Base-by-base conservation (phyloP, 345 rosid species). In the Aegle marmelos region DNA sequence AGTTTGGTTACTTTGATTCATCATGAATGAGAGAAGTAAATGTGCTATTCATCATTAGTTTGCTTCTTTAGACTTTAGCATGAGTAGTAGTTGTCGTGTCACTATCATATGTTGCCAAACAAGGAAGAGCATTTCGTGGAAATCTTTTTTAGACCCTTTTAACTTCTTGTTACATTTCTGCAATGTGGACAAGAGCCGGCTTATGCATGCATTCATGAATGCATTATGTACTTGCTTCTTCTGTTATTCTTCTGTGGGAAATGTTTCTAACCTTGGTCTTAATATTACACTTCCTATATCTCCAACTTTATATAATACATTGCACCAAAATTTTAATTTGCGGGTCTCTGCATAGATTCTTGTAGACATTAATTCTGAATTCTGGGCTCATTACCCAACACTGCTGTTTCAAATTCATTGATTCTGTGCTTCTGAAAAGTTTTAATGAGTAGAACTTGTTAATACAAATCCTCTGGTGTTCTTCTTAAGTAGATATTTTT, bases 71-170 rank as follows among this genome's bases (percentile, higher is more conserved):
- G 85, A 82, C 86, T 83, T 82, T 78, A 34, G 81, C 74, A 70
- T 65, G 83, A 59, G 73, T 80, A 82, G 86, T 85, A 58, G 89
- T 85, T 85, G 91, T 80, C 25, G 72, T 79, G 89, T 88, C 89
- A 14, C 83, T 57, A 72, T 85, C 91, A 79, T 83, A 54, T 59
- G 54, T 73, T 80, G 75, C 85, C 65, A 60, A 81, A 73, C 76
- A 65, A 77, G 80, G 76, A 76, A 78, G 34, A 72, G 75, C 78
- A 68, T 75, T 64, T 63, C 76, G 28, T 77, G 56, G 64, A 10
- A 79, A 82, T 78, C 83, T 22, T 75, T 85, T 76, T 71, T 75
- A 1, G 59, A 61, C 79, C 81, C 75, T 69, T 78, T 79, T 75
- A 68, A 56, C 67, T 75, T 58, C 69, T 39, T 67, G 13, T 59